Evolutionary conservation across 2,329 filamentous ascomycete species (phyloP).

Genomic region (Aspergillus costaricaensis): DNA sequence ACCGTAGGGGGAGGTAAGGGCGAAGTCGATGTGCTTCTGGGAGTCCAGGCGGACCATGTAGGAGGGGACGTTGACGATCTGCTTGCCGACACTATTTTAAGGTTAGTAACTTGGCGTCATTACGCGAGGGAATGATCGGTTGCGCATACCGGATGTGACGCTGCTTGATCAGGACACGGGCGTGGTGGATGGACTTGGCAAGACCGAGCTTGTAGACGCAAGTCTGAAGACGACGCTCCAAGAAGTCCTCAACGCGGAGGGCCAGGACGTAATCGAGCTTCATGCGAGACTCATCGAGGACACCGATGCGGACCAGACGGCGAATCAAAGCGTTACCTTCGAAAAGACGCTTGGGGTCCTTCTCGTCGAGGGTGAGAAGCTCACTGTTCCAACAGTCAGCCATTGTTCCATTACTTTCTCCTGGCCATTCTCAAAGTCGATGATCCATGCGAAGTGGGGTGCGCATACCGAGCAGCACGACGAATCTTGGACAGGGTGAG

Average conservation of each 20-base stretch:
- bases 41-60: constrained; percentile 99
- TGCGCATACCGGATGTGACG: constrained; percentile 76
- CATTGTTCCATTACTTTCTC: neutral
- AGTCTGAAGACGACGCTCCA: constrained; percentile 99
- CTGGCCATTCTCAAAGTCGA: neutral
- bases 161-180: constrained; percentile 99
- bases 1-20: constrained; percentile 95
- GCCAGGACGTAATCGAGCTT: constrained; percentile 99
- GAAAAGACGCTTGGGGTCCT: constrained; percentile 99
- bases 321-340: constrained; percentile 99
- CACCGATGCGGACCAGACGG: constrained; percentile 98
- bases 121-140: neutral
- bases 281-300: constrained; percentile 99
- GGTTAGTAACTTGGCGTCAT: neutral
- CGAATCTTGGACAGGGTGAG: constrained; percentile 99
- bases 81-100: constrained; percentile 81
- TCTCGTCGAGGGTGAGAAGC: constrained; percentile 99
- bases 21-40: constrained; percentile 99
- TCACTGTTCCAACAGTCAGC: constrained; percentile 63
- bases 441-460: neutral
- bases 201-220: constrained; percentile 99
- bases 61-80: constrained; percentile 99
- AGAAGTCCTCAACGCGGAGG: constrained; percentile 99
- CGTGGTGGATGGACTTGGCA: constrained; percentile 99
- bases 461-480: constrained; percentile 96